Base-by-base conservation (phyloP, 805 yeast species). In the Isabelozyma rhagii region DNA sequence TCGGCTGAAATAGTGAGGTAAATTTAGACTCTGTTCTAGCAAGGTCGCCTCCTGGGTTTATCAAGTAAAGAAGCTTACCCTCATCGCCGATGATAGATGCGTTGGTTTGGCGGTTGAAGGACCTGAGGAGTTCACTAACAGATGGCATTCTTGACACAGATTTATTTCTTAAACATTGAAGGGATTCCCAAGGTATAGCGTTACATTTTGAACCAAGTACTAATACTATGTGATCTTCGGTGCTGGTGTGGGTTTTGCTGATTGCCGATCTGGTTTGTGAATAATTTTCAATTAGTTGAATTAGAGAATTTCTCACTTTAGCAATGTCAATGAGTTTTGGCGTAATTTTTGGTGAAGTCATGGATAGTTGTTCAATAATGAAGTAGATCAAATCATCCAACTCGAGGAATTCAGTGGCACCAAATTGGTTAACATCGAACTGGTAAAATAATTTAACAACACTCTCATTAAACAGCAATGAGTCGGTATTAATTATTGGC, bases 121-220 rank as follows among this genome's bases (percentile, higher is more conserved):
- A 28, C 48, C 48, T 58, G 43, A 78, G 71, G 45, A 77, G 50
- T 1, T 75, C 67, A 1, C 66, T 43, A 13, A 89, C 64, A 43
- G 76, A 57, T 0, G 97, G 96, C 65, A 91, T 78, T 54, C 98
- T 72, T 0, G 96, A 80, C 0, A 87, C 78, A 0, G 96, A 83
- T 44, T 67, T 69, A 0, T 62, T 60, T 46, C 80, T 65, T 48
- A 92, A 62, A 42, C 77, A 75, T 0, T 83, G 77, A 31, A 92
- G 61, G 1, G 90, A 84, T 60, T 94, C 99, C 98, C 98, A 94
- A 0, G 99, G 99, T 31, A 94, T 72, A 15, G 65, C 62, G n/a
- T 80, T 79, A 55, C 96, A 84, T 7, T 70, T 67, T 45, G 83
- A 77, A 25, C 92, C 85, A 3, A 89, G 80, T 3, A 94, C 71